Conservation (phyloP, 768 basidiomycete genomes). For the Lactifluus pinguis region DNA sequence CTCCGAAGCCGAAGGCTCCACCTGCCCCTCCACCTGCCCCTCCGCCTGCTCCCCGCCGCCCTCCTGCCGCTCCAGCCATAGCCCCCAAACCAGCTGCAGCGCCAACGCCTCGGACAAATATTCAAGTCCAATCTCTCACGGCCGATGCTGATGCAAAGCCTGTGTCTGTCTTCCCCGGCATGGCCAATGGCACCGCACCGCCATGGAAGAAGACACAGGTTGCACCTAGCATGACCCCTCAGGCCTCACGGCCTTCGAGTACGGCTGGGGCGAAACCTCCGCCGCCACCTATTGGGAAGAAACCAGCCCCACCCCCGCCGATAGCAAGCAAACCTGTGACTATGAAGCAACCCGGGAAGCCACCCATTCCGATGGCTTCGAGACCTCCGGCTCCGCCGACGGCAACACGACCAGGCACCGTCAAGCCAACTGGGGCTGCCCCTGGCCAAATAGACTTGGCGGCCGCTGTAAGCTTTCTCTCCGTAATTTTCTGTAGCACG, state of each 20-base stretch:
- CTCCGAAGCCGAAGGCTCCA: slow-evolving; percentile 54
- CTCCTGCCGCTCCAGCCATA: slow-evolving; percentile 26
- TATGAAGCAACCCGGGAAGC: slow-evolving; percentile 46
- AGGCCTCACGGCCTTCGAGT: slow-evolving; percentile 44
- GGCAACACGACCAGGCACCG: slow-evolving; percentile 30
- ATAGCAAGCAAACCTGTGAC: slow-evolving; percentile 44
- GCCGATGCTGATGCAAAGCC: slow-evolving; percentile 68
- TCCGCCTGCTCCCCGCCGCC: slow-evolving; percentile 31
- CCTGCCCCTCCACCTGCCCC: slow-evolving; percentile 49
- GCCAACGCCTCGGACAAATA: slow-evolving; percentile 26
- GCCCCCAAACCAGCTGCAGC: slow-evolving; percentile 9
- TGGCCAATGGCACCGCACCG: slow-evolving; percentile 61
- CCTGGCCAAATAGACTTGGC: slow-evolving; percentile 71
- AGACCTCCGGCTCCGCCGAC: slow-evolving; percentile 36
- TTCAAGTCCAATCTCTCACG: slow-evolving; percentile 31
- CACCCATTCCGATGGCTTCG: slow-evolving; percentile 51
- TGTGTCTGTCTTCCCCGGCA: slow-evolving; percentile 73
- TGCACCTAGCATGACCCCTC: slow-evolving; percentile 32
- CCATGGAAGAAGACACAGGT: slow-evolving; percentile 61
- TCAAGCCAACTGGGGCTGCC: slow-evolving; percentile 34
- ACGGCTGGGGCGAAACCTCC: slow-evolving; percentile 39
- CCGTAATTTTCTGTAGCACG: slow-evolving; percentile 2
- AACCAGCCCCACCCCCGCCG: slow-evolving; percentile 44
- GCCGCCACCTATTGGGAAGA: slow-evolving; percentile 51
- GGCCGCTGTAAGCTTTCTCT: slow-evolving; percentile 53